These are phyloP conservation scores for Athelia sp. DNA, from an alignment of 1,284 basidiomycete species.

Conservation along the genomic window DNA sequence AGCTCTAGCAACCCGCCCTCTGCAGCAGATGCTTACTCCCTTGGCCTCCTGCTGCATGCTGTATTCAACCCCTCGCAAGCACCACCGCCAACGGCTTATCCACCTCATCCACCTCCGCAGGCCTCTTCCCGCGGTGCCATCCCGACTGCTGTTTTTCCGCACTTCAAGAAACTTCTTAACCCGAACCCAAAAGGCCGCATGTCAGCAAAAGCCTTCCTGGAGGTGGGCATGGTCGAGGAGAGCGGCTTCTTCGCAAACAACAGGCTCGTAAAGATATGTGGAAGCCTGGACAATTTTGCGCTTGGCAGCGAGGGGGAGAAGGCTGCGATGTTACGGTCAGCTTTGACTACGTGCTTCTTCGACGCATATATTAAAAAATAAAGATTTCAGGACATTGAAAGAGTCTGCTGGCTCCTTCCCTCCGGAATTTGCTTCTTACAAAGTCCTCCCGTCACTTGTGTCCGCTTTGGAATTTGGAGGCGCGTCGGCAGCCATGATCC, in stretches of 20 bases:
- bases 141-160: constrained; percentile 72
- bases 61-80: constrained; percentile 83
- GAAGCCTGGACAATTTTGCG: constrained; percentile 84
- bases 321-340: constrained; percentile 62
- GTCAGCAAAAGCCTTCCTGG: constrained; percentile 73
- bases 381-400: constrained; percentile 75
- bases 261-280: constrained; percentile 80
- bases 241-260: constrained; percentile 86
- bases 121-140: constrained; percentile 76
- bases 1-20: constrained; percentile 59
- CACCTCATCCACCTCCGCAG: constrained; percentile 69
- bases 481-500: constrained; percentile 71
- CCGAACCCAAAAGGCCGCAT: constrained; percentile 82
- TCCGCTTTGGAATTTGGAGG: constrained; percentile 84
- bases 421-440: constrained; percentile 80
- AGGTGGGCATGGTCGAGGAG: constrained; percentile 68
- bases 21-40: constrained; percentile 78
- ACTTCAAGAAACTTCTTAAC: constrained; percentile 85
- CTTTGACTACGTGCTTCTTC: constrained; percentile 1
- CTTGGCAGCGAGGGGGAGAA: constrained; percentile 85
- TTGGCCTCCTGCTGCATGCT: constrained; percentile 80
- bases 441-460: constrained; percentile 84
- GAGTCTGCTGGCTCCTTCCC: constrained; percentile 82
- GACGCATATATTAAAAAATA: no score
- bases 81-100: constrained; percentile 61